Conservation (phyloP, 768 basidiomycete genomes). For the Tricholoma furcatifolium region DNA sequence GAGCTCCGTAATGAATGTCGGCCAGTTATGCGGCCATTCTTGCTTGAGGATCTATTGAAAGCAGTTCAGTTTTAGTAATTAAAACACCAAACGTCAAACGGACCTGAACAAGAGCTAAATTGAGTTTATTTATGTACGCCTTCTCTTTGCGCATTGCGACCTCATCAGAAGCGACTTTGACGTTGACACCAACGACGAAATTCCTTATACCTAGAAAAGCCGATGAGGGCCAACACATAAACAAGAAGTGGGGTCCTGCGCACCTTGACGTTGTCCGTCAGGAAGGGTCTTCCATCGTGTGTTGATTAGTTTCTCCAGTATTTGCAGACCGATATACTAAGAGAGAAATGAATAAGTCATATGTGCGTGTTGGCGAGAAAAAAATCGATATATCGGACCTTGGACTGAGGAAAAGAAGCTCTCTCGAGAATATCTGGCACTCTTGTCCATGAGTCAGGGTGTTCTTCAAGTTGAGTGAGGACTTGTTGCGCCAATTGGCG, state of each 20-base stretch:
- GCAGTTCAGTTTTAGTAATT: slow-evolving; percentile 11
- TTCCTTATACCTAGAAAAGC: slow-evolving; percentile 79
- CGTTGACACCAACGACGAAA: slow-evolving; percentile 90
- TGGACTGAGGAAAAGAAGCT: slow-evolving; percentile 82
- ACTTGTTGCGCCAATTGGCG: slow-evolving; percentile 94
- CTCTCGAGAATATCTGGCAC: slow-evolving; percentile 92
- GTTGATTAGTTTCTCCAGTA: slow-evolving; percentile 91
- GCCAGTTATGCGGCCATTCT: slow-evolving; percentile 99
- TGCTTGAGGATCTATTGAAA: slow-evolving; percentile 89
- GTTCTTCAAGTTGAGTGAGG: slow-evolving; percentile 94
- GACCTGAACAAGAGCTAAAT: slow-evolving; percentile 93
- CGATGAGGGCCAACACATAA: background rate
- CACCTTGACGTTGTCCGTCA: slow-evolving; percentile 89
- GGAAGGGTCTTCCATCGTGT: slow-evolving; percentile 97
- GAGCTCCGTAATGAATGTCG: slow-evolving; percentile 94
- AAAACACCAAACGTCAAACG: slow-evolving; percentile 19
- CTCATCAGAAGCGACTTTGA: slow-evolving; percentile 94
- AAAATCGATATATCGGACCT: slow-evolving; percentile 42
- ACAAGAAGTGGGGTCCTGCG: background rate
- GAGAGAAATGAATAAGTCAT: background rate
- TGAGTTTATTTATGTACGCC: slow-evolving; percentile 94
- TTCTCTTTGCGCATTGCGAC: slow-evolving; percentile 85
- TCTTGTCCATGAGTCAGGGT: slow-evolving; percentile 95
- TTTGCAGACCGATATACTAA: slow-evolving; percentile 95
- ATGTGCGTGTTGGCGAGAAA: background rate